Percentiles rank a stretch among this genome's conserved stretches.
Evolutionary conservation across 768 basidiomycete species (phyloP).

Genomic region (Hygrophoropsis aurantiaca): DNA sequence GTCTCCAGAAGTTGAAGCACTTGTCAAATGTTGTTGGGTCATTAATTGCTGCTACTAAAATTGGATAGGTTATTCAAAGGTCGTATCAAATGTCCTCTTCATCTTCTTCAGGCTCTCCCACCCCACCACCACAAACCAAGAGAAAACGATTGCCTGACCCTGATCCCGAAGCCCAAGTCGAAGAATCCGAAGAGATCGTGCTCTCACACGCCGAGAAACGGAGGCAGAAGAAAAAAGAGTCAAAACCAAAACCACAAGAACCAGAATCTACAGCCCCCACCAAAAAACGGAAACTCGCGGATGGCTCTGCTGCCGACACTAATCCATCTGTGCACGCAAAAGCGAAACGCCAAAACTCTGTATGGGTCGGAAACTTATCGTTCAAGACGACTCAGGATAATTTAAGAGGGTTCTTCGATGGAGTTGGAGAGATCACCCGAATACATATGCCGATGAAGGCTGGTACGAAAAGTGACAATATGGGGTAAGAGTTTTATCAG

Average conservation of each 20-base stretch:
- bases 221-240: conserved; percentile 51
- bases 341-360: conserved; percentile 73
- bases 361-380: conserved; percentile 95
- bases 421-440: conserved; percentile 72
- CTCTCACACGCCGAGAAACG: conserved; percentile 78
- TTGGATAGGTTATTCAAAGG: too few relatives aligned
- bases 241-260: conserved; percentile 26
- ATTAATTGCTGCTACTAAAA: too few relatives aligned
- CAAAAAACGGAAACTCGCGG: conserved; percentile 52
- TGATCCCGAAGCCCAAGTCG: conserved; percentile 13
- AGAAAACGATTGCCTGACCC: conserved; percentile 28
- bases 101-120: conserved; percentile 32
- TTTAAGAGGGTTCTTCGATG: conserved; percentile 70
- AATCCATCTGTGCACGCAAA: conserved; percentile 18
- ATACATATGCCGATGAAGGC: conserved; percentile 85
- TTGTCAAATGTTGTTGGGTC: too few relatives aligned
- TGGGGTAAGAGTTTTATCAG: conserved; percentile 60
- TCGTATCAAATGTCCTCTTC: conserved; percentile 18
- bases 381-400: conserved; percentile 83
- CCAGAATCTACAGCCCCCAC: conserved; percentile 16
- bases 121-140: conserved; percentile 21
- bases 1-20: too few relatives aligned
- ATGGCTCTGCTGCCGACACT: conserved; percentile 6
- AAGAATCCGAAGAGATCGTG: conserved; percentile 41
- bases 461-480: conserved; percentile 63